Evolutionary conservation across 176 grass and related monocot genomes (phyloP).

Genomic region (Puya raimondii): DNA sequence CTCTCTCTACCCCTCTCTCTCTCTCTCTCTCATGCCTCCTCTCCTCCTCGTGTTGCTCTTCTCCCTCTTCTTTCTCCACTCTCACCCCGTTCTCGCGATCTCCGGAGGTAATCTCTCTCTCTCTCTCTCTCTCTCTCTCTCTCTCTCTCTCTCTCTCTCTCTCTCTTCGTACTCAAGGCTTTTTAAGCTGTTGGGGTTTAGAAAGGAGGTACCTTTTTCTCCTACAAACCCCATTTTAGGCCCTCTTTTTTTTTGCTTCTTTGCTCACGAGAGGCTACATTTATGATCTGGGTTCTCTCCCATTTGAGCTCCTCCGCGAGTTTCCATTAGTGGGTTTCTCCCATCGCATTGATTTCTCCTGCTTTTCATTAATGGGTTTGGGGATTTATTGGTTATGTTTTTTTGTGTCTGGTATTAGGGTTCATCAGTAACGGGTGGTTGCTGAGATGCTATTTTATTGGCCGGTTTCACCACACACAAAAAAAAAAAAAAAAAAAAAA

Average conservation of each 20-base stretch:
- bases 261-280: neutral
- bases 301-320: neutral
- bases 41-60: constrained; percentile 22
- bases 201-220: neutral
- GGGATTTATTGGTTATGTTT: neutral
- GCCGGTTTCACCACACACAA: too few species aligned
- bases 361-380: neutral
- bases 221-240: neutral
- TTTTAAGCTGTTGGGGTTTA: neutral
- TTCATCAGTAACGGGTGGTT: neutral
- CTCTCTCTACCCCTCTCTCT: constrained; percentile 1
- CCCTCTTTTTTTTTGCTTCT: neutral
- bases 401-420: neutral
- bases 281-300: neutral
- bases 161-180: neutral
- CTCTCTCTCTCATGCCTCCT: neutral
- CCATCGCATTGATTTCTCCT: neutral
- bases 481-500: too few species aligned
- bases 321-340: neutral
- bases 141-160: constrained; percentile 4
- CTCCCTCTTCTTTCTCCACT: constrained; percentile 25
- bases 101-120: constrained; percentile 44
- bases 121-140: neutral
- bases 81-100: constrained; percentile 27
- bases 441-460: neutral